Conservation (phyloP, 768 basidiomycete genomes). For the Hemileccinum impolitum region DNA sequence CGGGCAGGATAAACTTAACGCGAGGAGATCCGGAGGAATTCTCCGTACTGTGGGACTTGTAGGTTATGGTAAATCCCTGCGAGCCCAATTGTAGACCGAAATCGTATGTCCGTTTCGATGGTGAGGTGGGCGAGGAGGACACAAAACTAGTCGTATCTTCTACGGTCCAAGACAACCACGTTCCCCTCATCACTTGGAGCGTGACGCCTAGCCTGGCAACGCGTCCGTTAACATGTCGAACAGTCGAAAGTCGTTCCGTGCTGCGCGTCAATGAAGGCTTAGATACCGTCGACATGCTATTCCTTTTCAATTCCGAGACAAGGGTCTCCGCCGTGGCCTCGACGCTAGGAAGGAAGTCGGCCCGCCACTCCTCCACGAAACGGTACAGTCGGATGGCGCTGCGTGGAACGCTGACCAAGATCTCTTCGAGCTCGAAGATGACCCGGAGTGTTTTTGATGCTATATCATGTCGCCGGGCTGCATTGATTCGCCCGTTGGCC, state of each 20-base stretch:
- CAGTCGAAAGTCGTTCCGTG: conserved; percentile 9
- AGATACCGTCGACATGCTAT: conserved; percentile 34
- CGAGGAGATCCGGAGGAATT: conserved; percentile 42
- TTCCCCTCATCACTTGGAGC: conserved; percentile 84
- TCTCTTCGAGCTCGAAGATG: conserved; percentile 41
- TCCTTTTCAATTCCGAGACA: conserved; percentile 57
- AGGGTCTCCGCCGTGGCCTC: conserved; percentile 64
- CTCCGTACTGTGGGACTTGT: conserved; percentile 35
- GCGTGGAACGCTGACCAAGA: conserved; percentile 66
- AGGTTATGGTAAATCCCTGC: conserved; percentile 58
- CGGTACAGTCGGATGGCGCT: conserved; percentile 77
- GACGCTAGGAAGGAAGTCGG: conserved; percentile 72
- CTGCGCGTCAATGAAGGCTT: conserved; percentile 25
- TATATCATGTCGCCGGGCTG: conserved; percentile 45
- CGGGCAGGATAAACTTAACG: conserved; percentile 64
- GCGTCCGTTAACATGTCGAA: conserved; percentile 51
- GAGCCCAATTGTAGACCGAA: conserved; percentile 68
- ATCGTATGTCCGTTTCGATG: conserved; percentile 34
- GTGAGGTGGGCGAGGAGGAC: conserved; percentile 35
- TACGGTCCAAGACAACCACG: conserved; percentile 78
- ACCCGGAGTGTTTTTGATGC: conserved; percentile 39
- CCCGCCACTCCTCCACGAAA: conserved; percentile 80
- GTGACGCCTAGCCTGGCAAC: conserved; percentile 53
- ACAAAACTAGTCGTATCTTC: conserved; percentile 47
- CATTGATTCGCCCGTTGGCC: conserved; percentile 42